Percentiles rank a stretch among this genome's conserved stretches.
Evolutionary conservation across 345 rosid species (phyloP).

Genomic region (Eutrema japonicum): DNA sequence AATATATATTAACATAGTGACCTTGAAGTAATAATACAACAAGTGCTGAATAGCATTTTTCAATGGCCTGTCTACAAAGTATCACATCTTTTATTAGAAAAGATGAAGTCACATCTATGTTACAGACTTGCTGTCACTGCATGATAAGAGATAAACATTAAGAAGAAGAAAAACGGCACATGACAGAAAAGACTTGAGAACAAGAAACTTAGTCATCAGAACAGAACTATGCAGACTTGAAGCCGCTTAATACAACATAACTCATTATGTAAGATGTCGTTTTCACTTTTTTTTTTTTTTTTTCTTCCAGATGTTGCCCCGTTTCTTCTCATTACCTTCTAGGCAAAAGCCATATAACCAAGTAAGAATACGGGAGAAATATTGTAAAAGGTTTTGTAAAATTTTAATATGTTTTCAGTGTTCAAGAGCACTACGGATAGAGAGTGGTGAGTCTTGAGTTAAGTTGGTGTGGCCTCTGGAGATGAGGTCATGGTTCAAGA

Average conservation of each 20-base stretch:
- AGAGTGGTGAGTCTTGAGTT: constrained; percentile 54
- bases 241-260: constrained; percentile 30
- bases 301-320: constrained; percentile 24
- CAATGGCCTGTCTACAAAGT: not conserved
- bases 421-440: constrained; percentile 66
- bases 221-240: constrained; percentile 20
- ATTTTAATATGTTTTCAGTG: constrained; percentile 46
- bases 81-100: not conserved
- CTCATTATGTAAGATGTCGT: constrained; percentile 32
- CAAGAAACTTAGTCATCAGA: not conserved
- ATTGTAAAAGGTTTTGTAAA: constrained; percentile 34
- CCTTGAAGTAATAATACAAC: too few species aligned
- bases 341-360: constrained; percentile 41
- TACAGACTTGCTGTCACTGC: not conserved
- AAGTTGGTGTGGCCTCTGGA: constrained; percentile 53
- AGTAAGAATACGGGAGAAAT: constrained; percentile 36
- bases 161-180: not conserved
- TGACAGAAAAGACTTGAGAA: not conserved
- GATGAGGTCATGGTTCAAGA: constrained; percentile 81
- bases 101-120: not conserved
- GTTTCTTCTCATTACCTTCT: constrained; percentile 21
- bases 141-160: not conserved
- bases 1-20: too few species aligned
- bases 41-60: too few species aligned
- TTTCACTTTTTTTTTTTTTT: not conserved